Evolutionary conservation across 2,329 filamentous ascomycete genomes (phyloP), one percentile per base, ranked within the genome.

Genomic region (Canariomyces notabilis): DNA sequence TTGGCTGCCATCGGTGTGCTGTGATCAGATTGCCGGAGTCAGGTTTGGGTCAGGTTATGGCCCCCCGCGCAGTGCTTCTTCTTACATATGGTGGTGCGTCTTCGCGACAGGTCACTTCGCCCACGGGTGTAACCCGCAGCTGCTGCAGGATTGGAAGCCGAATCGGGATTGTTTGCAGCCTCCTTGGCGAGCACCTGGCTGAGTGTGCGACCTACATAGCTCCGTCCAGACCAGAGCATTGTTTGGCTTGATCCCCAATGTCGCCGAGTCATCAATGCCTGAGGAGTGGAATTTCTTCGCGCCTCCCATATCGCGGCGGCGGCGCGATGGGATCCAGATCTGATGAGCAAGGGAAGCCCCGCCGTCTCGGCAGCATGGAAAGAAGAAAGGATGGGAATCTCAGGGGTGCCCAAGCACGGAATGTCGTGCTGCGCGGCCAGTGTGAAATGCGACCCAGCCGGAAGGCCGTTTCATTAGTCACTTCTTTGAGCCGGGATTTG

Each of bases 141-240:
- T 33, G 36, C 32, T 33, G 26, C 4, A 42, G n/a, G n/a, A n/a
- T n/a, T 29, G 37, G 51, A 45, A 44, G 44, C 51, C 49, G 51
- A 46, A 48, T 51, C 51, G 51, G 51, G 46, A 54, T 38, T 33
- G 37, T 20, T 22, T 51, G 46, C 46, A 53, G 46, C 48, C 51
- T 49, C 51, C 42, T 42, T 41, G 36, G 21, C 34, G n/a, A n/a
- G n/a, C n/a, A n/a, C n/a, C n/a, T n/a, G n/a, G n/a, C n/a, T n/a
- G n/a, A n/a, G n/a, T n/a, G n/a, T n/a, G n/a, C n/a, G n/a, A n/a
- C n/a, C n/a, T n/a, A n/a, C n/a, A n/a, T n/a, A n/a, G n/a, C n/a
- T n/a, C n/a, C n/a, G n/a, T n/a, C n/a, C n/a, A n/a, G n/a, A n/a
- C n/a, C 36, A 26, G 18, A 34, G n/a, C 26, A 31, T n/a, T 8